Conservation (phyloP, 768 basidiomycete species). For the Mycena latifolia region DNA sequence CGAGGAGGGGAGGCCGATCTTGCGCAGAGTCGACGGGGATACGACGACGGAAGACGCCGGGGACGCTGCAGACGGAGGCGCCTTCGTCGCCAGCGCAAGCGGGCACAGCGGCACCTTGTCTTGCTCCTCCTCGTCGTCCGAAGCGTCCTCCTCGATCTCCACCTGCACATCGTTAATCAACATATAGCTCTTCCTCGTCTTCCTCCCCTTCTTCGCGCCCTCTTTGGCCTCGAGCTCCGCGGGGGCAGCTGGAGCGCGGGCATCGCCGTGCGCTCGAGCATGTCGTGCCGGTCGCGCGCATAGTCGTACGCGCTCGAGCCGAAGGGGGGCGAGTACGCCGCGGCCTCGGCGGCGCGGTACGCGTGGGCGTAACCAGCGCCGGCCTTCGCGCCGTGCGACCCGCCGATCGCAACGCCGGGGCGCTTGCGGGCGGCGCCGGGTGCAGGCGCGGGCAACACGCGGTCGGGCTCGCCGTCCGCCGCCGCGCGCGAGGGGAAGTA, state of each 20-base stretch:
- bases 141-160: constrained; percentile 30
- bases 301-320: constrained; percentile 34
- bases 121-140: constrained; percentile 8
- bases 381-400: not conserved
- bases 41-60: no score
- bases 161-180: constrained; percentile 31
- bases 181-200: constrained; percentile 32
- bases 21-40: no score
- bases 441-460: constrained; percentile 14
- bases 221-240: not conserved
- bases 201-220: not conserved
- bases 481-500: constrained; percentile 32
- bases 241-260: no score
- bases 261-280: not conserved
- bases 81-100: no score
- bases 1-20: no score
- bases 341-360: constrained; percentile 36
- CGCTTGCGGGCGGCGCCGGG: not conserved
- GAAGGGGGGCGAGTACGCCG: constrained; percentile 33
- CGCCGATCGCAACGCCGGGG: no score
- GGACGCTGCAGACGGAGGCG: no score
- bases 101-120: no score
- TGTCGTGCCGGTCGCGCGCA: constrained; percentile 6
- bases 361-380: constrained; percentile 24
- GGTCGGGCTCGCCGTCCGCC: constrained; percentile 35